These are phyloP conservation scores for Hymenoscyphus albidus DNA, from an alignment of 2,329 filamentous ascomycete species.

Conservation along the genomic window DNA sequence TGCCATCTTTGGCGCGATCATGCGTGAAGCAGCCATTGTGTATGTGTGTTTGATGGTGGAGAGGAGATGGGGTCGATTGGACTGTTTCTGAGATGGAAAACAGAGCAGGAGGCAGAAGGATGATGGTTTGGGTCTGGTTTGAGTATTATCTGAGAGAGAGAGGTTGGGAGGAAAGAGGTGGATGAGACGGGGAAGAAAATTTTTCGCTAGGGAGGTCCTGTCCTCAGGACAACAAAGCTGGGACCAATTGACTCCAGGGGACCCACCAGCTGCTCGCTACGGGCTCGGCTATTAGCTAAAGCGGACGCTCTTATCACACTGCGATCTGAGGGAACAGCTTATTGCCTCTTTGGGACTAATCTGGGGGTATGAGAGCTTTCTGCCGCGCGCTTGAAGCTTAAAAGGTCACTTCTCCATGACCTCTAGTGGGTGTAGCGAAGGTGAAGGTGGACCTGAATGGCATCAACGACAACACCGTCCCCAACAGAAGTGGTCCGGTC, in stretches of 20 bases:
- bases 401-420: conserved; percentile 6
- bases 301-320: conserved; percentile 11
- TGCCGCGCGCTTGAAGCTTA: conserved; percentile 21
- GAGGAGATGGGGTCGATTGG: conserved; percentile 18
- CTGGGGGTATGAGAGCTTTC: conserved; percentile 3
- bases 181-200: conserved; percentile 21
- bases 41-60: conserved; percentile 35
- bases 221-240: conserved; percentile 12
- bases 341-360: conserved; percentile 13
- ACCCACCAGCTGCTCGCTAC: conserved; percentile 15
- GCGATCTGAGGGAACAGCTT: conserved; percentile 21
- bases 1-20: conserved; percentile 74
- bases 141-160: conserved; percentile 19
- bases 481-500: neutral
- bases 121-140: conserved; percentile 12
- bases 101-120: conserved; percentile 11
- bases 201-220: conserved; percentile 17
- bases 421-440: conserved; percentile 11
- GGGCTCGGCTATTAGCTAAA: conserved; percentile 11
- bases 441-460: neutral
- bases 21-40: conserved; percentile 76
- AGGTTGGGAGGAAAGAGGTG: conserved; percentile 18
- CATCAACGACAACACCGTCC: conserved; percentile 2
- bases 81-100: conserved; percentile 17
- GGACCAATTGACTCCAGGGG: conserved; percentile 5